Conservation (phyloP, 2,329 filamentous ascomycete species). For the Aspergillus nomiae region DNA sequence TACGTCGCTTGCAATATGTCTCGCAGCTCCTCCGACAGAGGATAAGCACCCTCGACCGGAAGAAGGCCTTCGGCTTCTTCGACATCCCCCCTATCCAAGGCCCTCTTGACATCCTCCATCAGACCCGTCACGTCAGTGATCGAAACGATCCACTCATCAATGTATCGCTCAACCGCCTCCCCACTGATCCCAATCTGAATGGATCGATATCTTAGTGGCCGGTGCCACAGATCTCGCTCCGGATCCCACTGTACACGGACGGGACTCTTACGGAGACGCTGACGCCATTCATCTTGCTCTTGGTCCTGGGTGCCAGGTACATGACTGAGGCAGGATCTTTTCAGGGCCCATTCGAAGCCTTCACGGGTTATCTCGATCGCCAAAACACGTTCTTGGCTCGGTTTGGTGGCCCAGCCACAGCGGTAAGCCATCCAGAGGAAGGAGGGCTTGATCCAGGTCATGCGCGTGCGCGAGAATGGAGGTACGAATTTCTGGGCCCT, state of each 20-base stretch:
- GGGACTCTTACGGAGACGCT: conserved; percentile 19
- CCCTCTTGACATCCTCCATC: conserved; percentile 51
- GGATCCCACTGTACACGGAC: conserved; percentile 68
- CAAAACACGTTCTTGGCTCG: conserved; percentile 57
- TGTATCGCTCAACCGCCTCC: conserved; percentile 49
- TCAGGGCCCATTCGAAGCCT: conserved; percentile 53
- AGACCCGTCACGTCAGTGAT: conserved; percentile 62
- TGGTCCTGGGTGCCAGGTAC: conserved; percentile 10
- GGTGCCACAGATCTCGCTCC: conserved; percentile 53
- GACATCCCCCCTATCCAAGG: conserved; percentile 45
- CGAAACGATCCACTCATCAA: conserved; percentile 53
- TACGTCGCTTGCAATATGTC: conserved; percentile 13
- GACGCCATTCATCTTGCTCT: conserved; percentile 23
- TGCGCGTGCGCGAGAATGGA: conserved; percentile 55
- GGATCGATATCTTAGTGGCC: conserved; percentile 53
- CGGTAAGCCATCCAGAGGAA: conserved; percentile 69
- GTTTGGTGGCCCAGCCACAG: conserved; percentile 60
- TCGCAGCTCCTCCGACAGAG: conserved; percentile 15
- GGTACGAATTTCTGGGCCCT: conserved; percentile 53
- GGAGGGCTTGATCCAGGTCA: conserved; percentile 68
- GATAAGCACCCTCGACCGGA: conserved; percentile 17
- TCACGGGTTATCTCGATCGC: conserved; percentile 58
- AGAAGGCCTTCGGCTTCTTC: conserved; percentile 25
- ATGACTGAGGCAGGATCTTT: conserved; percentile 34
- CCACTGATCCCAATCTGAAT: conserved; percentile 64